Base-by-base conservation (phyloP, 2,329 filamentous ascomycete species). In the Metarhizium guizhouense region DNA sequence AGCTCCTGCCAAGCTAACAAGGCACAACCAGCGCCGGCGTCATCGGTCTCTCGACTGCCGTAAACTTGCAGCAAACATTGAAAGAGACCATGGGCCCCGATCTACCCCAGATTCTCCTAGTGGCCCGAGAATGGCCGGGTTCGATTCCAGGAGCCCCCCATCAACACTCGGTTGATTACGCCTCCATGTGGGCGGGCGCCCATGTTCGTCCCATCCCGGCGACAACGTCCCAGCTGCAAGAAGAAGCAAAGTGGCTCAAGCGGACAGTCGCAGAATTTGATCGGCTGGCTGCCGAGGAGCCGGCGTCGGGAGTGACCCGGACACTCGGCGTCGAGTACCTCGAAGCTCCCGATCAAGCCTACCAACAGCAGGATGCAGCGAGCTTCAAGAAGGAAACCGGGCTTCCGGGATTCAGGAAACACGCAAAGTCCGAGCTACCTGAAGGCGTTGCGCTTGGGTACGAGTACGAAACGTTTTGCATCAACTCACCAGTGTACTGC, bases 171-270 rank as follows among this genome's bases (percentile, higher is more conserved):
- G 59, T 62, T 25, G 63, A 82, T 68, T 83, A 76, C 63, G 77
- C 80, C 14, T 82, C 80, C 34, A 78, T 79, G 53, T 82, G 79
- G 79, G 80, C 74, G 40, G 80, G 80, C 11, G 79, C 80, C 2
- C 78, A 83, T 62, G 79, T 81, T 59, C 73, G 79, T 45, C 78
- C 74, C 61, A 75, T 81, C 38, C 75, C 75, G 2, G 67, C 63
- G 2, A 63, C 63, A 6, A 69, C 67, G 6, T 59, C 67, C 2
- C 69, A 71, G 49, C 56, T 70, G 1, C 59, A 52, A 5, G 64
- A 64, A 20, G 69, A 71, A 54, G 69, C 69, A 1, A 49, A 54
- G 1, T 71, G 69, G 69, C 49, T 71, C 2, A 69, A 61, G 54
- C 38, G 56, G 1, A 66, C 69, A 0, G 60, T 64, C 3, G 57